phyloP scores from a whole-genome alignment of 805 yeast genomes.

The Torulaspora microellipsoides region DNA sequence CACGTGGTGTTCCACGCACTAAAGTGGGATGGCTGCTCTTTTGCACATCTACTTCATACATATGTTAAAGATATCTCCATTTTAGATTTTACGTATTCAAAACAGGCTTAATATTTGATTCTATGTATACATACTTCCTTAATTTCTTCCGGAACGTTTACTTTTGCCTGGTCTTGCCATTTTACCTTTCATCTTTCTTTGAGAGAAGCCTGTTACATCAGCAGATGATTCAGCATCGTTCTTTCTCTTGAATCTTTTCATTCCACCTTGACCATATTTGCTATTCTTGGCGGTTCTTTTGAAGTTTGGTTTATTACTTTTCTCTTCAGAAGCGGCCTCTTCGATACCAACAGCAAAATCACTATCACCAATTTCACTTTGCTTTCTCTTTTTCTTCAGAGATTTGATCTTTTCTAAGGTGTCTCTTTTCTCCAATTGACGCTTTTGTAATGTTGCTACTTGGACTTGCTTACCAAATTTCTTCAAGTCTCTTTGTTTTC shows the following conservation, averaged over 20 bases:
- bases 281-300: constrained; percentile 68
- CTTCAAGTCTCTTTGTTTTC: constrained; percentile 89
- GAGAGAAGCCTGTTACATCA: constrained; percentile 56
- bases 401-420: constrained; percentile 85
- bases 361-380: constrained; percentile 52
- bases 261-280: constrained; percentile 75
- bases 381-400: constrained; percentile 83
- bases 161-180: constrained; percentile 52
- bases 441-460: constrained; percentile 84
- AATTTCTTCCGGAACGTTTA: constrained; percentile 40
- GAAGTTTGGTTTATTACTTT: constrained; percentile 51
- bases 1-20: no score
- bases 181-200: constrained; percentile 49
- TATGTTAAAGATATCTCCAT: no score
- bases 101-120: no score
- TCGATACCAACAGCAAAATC: constrained; percentile 86
- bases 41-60: no score
- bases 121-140: constrained; percentile 1
- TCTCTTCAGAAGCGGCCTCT: constrained; percentile 56
- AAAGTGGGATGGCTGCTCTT: no score
- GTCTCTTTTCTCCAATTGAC: constrained; percentile 89
- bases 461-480: constrained; percentile 98
- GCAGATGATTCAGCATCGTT: constrained; percentile 70
- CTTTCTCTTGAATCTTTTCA: constrained; percentile 65
- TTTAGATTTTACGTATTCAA: no score